Conservation (phyloP, 2,329 filamentous ascomycete genomes). For the Apiospora saccharicola region DNA sequence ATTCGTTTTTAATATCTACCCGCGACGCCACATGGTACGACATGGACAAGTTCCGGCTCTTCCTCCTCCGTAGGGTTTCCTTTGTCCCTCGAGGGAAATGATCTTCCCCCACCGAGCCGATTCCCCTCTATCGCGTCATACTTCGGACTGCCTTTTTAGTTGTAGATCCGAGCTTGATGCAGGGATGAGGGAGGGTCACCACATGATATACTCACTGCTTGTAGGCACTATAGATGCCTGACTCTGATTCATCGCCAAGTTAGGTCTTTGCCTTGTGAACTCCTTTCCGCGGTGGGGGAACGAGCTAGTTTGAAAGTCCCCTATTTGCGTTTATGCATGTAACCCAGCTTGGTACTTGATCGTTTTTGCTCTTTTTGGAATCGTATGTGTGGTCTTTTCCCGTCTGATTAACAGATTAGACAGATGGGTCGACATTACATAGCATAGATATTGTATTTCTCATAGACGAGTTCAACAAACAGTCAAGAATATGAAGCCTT, state of each 20-base stretch:
- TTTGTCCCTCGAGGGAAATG: background rate
- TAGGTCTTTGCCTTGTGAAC: too few species aligned
- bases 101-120: background rate
- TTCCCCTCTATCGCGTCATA: background rate
- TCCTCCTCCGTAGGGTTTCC: background rate
- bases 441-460: too few species aligned
- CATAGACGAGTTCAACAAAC: too few species aligned
- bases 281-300: background rate
- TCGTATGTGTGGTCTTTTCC: too few species aligned
- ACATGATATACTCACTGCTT: background rate
- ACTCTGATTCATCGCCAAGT: background rate
- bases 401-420: too few species aligned
- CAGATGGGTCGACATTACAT: too few species aligned
- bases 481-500: too few species aligned
- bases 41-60: background rate
- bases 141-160: background rate
- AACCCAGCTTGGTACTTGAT: too few species aligned
- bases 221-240: background rate
- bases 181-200: background rate
- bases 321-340: background rate
- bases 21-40: background rate
- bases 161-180: background rate
- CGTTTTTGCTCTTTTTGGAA: too few species aligned
- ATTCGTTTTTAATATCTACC: background rate
- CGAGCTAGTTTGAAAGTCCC: background rate